A percentile compares a stretch with the other conserved stretches of the same genome.
These are phyloP conservation scores for Alternaria gansuensis DNA, from an alignment of 2,329 filamentous ascomycete genomes.

Conservation along the genomic window DNA sequence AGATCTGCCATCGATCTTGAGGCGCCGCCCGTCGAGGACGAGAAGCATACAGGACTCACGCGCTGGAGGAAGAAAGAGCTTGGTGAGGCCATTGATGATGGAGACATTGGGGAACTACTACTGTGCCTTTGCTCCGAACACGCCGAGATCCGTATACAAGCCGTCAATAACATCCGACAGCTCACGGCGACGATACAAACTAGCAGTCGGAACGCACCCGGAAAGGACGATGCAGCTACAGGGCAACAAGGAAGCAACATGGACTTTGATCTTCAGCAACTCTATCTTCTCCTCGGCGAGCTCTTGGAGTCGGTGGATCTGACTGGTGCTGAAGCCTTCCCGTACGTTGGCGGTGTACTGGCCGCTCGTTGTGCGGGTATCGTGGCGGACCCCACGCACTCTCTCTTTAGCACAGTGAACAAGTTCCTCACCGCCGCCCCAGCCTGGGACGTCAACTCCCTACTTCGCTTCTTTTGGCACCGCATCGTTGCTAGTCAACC, in stretches of 20 bases:
- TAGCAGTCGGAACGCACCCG: constrained; percentile 20
- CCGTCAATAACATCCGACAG: constrained; percentile 73
- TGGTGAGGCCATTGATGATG: constrained; percentile 81
- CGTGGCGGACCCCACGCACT: constrained; percentile 78
- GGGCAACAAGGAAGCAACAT: constrained; percentile 53
- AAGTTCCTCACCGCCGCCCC: constrained; percentile 81
- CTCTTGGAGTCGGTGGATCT: constrained; percentile 72
- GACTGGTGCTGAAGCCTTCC: constrained; percentile 59
- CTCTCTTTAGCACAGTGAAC: constrained; percentile 87
- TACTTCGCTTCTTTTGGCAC: constrained; percentile 69
- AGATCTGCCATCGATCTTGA: constrained; percentile 40
- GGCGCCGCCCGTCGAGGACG: constrained; percentile 53
- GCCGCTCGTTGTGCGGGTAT: constrained; percentile 74
- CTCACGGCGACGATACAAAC: constrained; percentile 63
- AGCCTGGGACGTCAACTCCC: constrained; percentile 70
- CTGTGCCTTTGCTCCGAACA: constrained; percentile 79
- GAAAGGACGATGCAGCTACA: constrained; percentile 8
- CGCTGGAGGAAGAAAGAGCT: constrained; percentile 79
- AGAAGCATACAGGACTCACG: constrained; percentile 59
- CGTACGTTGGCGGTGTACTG: constrained; percentile 79
- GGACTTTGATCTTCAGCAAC: constrained; percentile 72
- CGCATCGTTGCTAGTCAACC: constrained; percentile 78
- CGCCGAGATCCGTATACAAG: constrained; percentile 79
- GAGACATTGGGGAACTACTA: constrained; percentile 73
- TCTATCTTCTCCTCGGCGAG: constrained; percentile 83